A percentile compares a stretch with the other conserved stretches of the same genome.
Conservation (phyloP, 805 yeast species). For the Kodamaea kakaduensis region DNA sequence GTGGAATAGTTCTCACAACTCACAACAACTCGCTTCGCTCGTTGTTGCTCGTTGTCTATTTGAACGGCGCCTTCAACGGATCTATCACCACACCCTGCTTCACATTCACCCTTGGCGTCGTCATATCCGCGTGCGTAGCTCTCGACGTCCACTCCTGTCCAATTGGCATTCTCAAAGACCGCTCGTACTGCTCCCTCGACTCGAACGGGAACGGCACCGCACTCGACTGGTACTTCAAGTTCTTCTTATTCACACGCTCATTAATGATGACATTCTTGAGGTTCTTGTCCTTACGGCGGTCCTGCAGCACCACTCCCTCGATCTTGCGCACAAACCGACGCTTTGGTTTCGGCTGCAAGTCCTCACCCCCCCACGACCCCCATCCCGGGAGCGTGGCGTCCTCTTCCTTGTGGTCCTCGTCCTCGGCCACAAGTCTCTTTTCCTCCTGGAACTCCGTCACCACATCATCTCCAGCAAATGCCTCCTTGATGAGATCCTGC, state of each 20-base stretch:
- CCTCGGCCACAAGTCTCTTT: constrained; percentile 59
- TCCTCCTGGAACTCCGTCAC: constrained; percentile 75
- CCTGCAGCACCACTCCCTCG: constrained; percentile 68
- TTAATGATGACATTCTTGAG: constrained; percentile 82
- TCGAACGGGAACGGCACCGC: constrained; percentile 96
- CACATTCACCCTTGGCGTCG: constrained; percentile 83
- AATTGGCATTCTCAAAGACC: constrained; percentile 90
- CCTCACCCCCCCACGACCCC: constrained; percentile 94
- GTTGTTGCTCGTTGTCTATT: constrained; percentile 34
- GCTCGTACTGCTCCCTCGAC: constrained; percentile 89
- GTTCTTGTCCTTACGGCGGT: constrained; percentile 74
- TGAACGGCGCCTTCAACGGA: constrained; percentile 85
- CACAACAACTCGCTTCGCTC: neutral
- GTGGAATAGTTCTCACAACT: too few species aligned
- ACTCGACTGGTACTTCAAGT: constrained; percentile 76
- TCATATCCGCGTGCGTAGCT: constrained; percentile 78
- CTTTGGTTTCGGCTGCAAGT: constrained; percentile 39
- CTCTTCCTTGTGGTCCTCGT: constrained; percentile 84
- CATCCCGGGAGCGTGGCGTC: constrained; percentile 92
- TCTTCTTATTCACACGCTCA: constrained; percentile 81
- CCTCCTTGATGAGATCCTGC: constrained; percentile 77
- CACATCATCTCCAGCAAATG: constrained; percentile 97
- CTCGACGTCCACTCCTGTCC: constrained; percentile 96
- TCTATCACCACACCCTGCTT: constrained; percentile 88
- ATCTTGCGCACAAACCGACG: constrained; percentile 65